Conservation (phyloP, 495 filamentous ascomycete genomes). For the Trichoderma reesei region DNA sequence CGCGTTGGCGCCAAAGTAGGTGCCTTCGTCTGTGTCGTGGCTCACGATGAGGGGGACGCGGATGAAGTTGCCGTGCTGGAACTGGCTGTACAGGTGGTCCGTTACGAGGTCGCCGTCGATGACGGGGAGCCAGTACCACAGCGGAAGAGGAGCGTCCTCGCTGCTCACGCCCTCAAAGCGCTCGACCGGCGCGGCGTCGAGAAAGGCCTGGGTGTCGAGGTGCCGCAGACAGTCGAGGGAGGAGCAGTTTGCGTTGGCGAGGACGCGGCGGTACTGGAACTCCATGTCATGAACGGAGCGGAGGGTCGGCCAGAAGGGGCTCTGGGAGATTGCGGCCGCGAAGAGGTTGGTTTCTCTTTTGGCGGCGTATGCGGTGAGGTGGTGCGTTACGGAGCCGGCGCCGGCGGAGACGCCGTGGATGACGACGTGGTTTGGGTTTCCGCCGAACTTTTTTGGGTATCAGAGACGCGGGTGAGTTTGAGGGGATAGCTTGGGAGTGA, state of each 20-base stretch:
- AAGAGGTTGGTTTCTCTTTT: slow-evolving; percentile 26
- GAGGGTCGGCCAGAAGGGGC: slow-evolving; percentile 37
- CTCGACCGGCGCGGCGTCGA: slow-evolving; percentile 40
- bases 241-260: slow-evolving; percentile 24
- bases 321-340: slow-evolving; percentile 30
- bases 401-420: slow-evolving; percentile 67
- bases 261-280: slow-evolving; percentile 31
- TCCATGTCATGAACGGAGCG: slow-evolving; percentile 30
- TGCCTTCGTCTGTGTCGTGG: slow-evolving; percentile 59
- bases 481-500: not conserved
- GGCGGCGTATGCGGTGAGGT: slow-evolving; percentile 51
- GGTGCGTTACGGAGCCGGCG: slow-evolving; percentile 53
- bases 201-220: slow-evolving; percentile 37
- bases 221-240: slow-evolving; percentile 42
- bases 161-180: slow-evolving; percentile 35
- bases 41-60: slow-evolving; percentile 62
- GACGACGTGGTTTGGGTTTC: slow-evolving; percentile 60
- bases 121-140: slow-evolving; percentile 50
- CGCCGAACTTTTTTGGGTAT: slow-evolving; percentile 47
- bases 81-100: slow-evolving; percentile 51
- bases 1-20: slow-evolving; percentile 39
- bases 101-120: slow-evolving; percentile 51
- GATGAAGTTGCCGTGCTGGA: slow-evolving; percentile 49
- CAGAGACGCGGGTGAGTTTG: not conserved
- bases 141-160: slow-evolving; percentile 21